These are phyloP conservation scores for Panus rudis DNA, from an alignment of 768 basidiomycete genomes.

Conservation along the genomic window DNA sequence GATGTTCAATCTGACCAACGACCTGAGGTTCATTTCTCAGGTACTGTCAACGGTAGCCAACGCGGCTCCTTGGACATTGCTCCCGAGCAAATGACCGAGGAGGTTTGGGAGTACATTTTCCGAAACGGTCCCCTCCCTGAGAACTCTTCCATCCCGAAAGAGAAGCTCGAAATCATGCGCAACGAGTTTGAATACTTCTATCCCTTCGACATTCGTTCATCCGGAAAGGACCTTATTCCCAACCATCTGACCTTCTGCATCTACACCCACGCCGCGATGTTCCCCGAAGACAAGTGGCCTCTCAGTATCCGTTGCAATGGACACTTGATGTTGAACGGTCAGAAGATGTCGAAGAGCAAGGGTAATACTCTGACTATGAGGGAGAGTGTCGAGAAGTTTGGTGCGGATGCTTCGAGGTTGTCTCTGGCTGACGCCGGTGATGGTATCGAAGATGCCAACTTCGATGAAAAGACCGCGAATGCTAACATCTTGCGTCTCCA, in stretches of 20 bases:
- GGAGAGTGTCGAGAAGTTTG: constrained; percentile 89
- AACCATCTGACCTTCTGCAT: constrained; percentile 93
- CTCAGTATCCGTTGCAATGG: constrained; percentile 91
- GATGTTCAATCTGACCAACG: background rate
- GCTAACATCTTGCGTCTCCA: constrained; percentile 91
- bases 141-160: constrained; percentile 54
- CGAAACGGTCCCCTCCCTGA: constrained; percentile 71
- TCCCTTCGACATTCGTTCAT: constrained; percentile 96
- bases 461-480: constrained; percentile 97
- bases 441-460: constrained; percentile 97
- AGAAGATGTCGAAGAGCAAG: constrained; percentile 98
- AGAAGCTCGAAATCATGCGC: constrained; percentile 79
- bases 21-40: constrained; percentile 30
- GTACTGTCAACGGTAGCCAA: constrained; percentile 69
- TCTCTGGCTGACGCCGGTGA: constrained; percentile 95
- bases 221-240: constrained; percentile 93
- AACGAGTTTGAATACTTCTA: constrained; percentile 96
- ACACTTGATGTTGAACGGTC: constrained; percentile 93
- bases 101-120: constrained; percentile 94
- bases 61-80: constrained; percentile 81
- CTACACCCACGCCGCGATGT: constrained; percentile 94
- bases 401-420: constrained; percentile 91
- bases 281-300: constrained; percentile 87
- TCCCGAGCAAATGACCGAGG: constrained; percentile 93
- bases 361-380: constrained; percentile 91